phyloP scores from a whole-genome alignment of 1,139 yeast genomes.

The Pichia sp. region DNA sequence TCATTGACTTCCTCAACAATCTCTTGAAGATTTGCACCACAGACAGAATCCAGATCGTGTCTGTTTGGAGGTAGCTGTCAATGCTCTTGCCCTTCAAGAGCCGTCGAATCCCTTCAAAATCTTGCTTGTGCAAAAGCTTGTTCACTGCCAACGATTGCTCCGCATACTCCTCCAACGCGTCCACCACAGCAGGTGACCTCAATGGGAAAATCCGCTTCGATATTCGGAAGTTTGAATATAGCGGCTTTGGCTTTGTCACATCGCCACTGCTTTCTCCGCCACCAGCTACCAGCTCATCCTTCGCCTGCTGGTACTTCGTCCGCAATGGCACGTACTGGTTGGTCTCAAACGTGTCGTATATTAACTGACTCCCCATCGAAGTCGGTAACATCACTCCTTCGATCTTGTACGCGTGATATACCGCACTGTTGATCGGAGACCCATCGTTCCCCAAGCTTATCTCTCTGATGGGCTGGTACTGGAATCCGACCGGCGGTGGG shows the following conservation, averaged over 20 bases:
- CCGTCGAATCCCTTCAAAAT: not conserved
- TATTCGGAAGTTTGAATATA: not conserved
- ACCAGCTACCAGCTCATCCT: too few relatives aligned
- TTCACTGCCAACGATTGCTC: not conserved
- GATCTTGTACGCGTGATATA: not conserved
- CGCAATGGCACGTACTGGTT: not conserved
- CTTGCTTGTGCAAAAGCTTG: not conserved
- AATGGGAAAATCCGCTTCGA: not conserved
- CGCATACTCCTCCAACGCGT: not conserved
- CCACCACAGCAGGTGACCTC: not conserved
- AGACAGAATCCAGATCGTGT: not conserved
- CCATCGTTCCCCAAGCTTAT: not conserved
- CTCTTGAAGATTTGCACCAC: constrained; percentile 8
- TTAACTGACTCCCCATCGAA: not conserved
- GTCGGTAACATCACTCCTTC: not conserved
- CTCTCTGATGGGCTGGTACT: not conserved
- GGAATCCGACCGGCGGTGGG: not conserved
- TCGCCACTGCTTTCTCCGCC: not conserved
- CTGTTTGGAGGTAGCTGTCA: not conserved
- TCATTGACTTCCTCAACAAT: constrained; percentile 7
- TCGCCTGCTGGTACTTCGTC: not conserved
- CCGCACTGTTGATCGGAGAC: not conserved
- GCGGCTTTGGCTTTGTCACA: not conserved
- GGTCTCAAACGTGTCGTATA: not conserved
- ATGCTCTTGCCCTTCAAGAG: not conserved